These are phyloP conservation scores for Carex cristatella DNA, from an alignment of 176 grass and related monocot species.

Conservation along the genomic window DNA sequence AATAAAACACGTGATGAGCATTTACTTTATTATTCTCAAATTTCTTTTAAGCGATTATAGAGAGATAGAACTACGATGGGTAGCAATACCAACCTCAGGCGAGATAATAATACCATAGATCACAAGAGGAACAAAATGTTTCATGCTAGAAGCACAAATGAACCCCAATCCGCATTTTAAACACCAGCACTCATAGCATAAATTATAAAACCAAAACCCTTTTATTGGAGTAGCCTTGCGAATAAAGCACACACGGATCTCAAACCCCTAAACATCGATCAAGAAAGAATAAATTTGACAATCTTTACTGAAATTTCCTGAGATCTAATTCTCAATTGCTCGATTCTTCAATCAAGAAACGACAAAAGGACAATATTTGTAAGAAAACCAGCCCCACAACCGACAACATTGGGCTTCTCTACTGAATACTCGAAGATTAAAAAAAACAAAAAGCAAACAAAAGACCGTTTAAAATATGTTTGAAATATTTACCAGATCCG, in stretches of 20 bases:
- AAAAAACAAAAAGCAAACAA: not conserved
- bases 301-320: not conserved
- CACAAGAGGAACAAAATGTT: not conserved
- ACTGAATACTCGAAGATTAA: constrained; percentile 10
- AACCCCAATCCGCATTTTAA: constrained; percentile 25
- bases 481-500: constrained; percentile 39
- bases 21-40: not conserved
- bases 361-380: constrained; percentile 26
- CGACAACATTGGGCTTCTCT: constrained; percentile 28
- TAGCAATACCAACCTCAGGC: not conserved
- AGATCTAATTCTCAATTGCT: constrained; percentile 52
- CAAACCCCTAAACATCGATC: constrained; percentile 18
- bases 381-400: constrained; percentile 7
- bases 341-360: constrained; percentile 16
- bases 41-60: not conserved
- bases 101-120: constrained; percentile 5
- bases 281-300: constrained; percentile 20
- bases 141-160: not conserved
- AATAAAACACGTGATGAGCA: not conserved
- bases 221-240: not conserved
- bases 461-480: constrained; percentile 16
- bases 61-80: not conserved
- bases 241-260: not conserved
- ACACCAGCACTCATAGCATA: not conserved
- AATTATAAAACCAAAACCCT: not conserved